Base-by-base conservation (phyloP, 108 stramenopile genomes). In the Poteriospumella lacustris region DNA sequence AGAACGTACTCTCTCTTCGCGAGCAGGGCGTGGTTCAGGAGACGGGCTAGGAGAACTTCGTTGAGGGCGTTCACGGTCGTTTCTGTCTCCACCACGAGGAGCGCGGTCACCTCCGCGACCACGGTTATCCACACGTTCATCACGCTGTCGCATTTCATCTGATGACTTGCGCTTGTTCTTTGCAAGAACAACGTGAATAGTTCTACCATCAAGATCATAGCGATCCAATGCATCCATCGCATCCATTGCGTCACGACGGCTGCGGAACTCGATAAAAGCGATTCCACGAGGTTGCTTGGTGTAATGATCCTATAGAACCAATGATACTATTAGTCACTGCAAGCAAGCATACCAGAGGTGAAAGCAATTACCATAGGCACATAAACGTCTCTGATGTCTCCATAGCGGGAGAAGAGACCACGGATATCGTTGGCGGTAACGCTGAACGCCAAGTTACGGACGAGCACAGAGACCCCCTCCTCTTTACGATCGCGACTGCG, bases 331-430 rank as follows among this genome's bases (percentile, higher is more conserved):
- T 28, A 29, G 72, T 19, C 26, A 24, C n/a, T 58, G 24, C 47
- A 59, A 75, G 40, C 29, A 79, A 26, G 0, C 56, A 83, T 78
- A 77, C 78, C 78, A 80, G 77, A 67, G 39, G 80, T 83, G 64
- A 64, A 68, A n/a, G n/a, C n/a, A 68, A 58, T 80, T 68, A 81
- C 82, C 73, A 80, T 62, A 29, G 83, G 83, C 34, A 84, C 68
- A 78, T 84, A 84, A 26, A 84, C 83, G 79, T 84, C 83, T 36
- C 83, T 78, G 5, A 84, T 80, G 15, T 84, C 83, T 15, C 83
- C 83, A 42, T 76, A 84, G 42, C 79, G 58, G 26, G 2, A 39
- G 79, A 84, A 83, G 75, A 82, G 78, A 28, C 39, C 39, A 38
- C 72, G 79, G n/a, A 84, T 68, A 42, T 84, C 83, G 1, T 80